Conservation (phyloP, 306 rosid species). For the Styphnolobium japonicum region DNA sequence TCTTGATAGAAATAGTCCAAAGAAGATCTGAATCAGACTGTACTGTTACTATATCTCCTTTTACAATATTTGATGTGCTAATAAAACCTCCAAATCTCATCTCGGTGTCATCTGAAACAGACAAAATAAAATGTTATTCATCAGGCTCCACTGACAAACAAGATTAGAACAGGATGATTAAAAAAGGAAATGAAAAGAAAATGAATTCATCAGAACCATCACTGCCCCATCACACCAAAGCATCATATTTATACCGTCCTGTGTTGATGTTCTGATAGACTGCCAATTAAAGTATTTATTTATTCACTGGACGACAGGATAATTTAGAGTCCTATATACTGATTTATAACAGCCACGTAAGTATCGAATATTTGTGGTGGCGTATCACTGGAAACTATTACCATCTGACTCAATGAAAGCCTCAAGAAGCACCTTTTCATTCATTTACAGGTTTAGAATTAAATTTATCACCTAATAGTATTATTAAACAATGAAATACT, state of each 20-base stretch:
- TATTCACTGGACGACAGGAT: background rate
- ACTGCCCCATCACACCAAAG: background rate
- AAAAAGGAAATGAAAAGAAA: background rate
- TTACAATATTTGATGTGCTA: slow-evolving; percentile 80
- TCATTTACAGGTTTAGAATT: background rate
- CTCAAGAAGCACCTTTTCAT: background rate
- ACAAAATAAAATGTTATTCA: slow-evolving; percentile 8
- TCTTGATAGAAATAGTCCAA: slow-evolving; percentile 86
- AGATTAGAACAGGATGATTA: background rate
- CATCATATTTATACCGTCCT: background rate
- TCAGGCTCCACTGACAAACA: slow-evolving; percentile 13
- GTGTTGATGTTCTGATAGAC: background rate
- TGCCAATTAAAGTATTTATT: background rate
- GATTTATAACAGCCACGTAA: background rate
- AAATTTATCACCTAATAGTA: background rate
- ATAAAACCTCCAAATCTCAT: slow-evolving; percentile 89
- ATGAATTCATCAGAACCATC: slow-evolving; percentile 4
- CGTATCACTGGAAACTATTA: background rate
- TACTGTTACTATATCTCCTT: slow-evolving; percentile 67
- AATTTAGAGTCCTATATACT: no score
- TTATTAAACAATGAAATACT: slow-evolving; percentile 29
- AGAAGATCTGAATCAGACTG: slow-evolving; percentile 91
- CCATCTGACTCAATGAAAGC: background rate
- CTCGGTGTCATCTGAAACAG: slow-evolving; percentile 60
- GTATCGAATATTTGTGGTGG: background rate